Evolutionary conservation across 78 protist genomes (phyloP).

Genomic region (Dictyostelium brefeldianum): DNA sequence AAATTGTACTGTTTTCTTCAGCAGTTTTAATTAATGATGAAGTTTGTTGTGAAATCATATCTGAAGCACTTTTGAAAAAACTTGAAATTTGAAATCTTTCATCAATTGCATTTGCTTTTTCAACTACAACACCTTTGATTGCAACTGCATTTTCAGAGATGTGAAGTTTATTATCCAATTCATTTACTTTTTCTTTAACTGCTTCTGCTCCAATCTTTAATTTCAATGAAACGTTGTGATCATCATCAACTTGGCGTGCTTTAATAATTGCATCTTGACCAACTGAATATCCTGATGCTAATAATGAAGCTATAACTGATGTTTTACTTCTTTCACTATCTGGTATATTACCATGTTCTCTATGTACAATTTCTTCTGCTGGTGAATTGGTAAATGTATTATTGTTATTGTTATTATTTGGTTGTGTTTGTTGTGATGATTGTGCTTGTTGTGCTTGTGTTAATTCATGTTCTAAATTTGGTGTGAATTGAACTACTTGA

Average conservation of each 20-base stretch:
- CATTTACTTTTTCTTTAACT: constrained; percentile 70
- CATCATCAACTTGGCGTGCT: constrained; percentile 82
- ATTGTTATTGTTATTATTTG: background rate
- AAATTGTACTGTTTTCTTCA: constrained; percentile 44
- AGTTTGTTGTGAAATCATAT: constrained; percentile 39
- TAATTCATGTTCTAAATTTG: constrained; percentile 1
- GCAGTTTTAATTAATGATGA: constrained; percentile 7
- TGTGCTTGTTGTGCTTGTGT: constrained; percentile 29
- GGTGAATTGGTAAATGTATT: background rate
- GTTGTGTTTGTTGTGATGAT: background rate
- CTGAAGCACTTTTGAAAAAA: constrained; percentile 69
- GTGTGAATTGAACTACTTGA: constrained; percentile 57
- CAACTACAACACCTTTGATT: constrained; percentile 49
- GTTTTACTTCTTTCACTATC: constrained; percentile 72
- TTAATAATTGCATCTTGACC: constrained; percentile 70
- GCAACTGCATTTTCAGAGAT: constrained; percentile 81
- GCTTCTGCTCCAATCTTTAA: constrained; percentile 77
- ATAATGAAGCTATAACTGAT: constrained; percentile 79
- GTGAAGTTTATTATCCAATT: constrained; percentile 74
- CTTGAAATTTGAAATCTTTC: constrained; percentile 84
- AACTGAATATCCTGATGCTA: constrained; percentile 83
- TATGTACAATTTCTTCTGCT: constrained; percentile 39
- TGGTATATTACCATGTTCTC: constrained; percentile 55
- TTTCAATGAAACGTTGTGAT: constrained; percentile 60
- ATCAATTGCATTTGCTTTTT: constrained; percentile 72